A percentile compares a stretch with the other conserved stretches of the same genome.
phyloP scores from a whole-genome alignment of 768 basidiomycete genomes.

The Rhizopogon salebrosus region DNA sequence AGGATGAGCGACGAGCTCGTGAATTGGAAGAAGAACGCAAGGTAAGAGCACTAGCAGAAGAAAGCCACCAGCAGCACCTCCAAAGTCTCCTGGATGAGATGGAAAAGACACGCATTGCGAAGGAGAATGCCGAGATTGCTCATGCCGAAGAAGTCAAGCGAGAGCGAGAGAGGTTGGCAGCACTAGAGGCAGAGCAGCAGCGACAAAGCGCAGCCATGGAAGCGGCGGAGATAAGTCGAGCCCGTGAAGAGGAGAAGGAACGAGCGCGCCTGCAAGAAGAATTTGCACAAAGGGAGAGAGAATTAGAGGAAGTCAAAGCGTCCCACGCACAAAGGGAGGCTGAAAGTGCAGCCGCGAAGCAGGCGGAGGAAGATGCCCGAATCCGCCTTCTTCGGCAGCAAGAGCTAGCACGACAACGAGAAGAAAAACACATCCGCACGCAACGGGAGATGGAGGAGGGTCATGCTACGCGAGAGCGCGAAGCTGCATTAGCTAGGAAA shows the following conservation, averaged over 20 bases:
- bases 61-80: constrained; percentile 25
- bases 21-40: constrained; percentile 28
- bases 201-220: constrained; percentile 18
- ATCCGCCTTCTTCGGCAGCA: constrained; percentile 19
- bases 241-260: constrained; percentile 23
- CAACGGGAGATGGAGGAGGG: constrained; percentile 20
- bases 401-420: constrained; percentile 14
- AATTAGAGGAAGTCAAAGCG: constrained; percentile 18
- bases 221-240: constrained; percentile 21
- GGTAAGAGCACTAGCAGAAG: constrained; percentile 21
- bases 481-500: constrained; percentile 11
- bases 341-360: constrained; percentile 17
- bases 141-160: constrained; percentile 20
- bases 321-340: constrained; percentile 22
- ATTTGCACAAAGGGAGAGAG: constrained; percentile 20
- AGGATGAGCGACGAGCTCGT: constrained; percentile 24
- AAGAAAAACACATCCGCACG: constrained; percentile 23
- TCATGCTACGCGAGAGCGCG: constrained; percentile 20
- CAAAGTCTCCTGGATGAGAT: constrained; percentile 22
- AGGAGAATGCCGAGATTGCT: constrained; percentile 14
- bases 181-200: constrained; percentile 24
- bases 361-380: constrained; percentile 23
- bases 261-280: constrained; percentile 23
- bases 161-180: constrained; percentile 26
- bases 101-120: constrained; percentile 19